Conservation (phyloP, 1,139 yeast species). For the Tardiomyces digboiensis region DNA sequence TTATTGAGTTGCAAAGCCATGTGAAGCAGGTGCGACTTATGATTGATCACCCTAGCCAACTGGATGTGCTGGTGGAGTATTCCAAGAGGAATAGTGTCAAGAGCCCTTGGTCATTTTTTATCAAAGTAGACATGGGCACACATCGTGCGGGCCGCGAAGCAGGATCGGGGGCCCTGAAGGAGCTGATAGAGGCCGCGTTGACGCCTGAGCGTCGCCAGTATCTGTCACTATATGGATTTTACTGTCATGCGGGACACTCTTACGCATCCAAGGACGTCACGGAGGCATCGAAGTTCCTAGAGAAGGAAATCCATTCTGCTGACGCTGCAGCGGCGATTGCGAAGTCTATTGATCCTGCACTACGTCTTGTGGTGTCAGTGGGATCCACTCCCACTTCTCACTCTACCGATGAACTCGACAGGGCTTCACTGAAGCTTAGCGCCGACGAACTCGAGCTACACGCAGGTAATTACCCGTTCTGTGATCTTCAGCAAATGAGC, state of each 20-base stretch:
- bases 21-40: slow-evolving; percentile 27
- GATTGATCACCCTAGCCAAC: slow-evolving; percentile 52
- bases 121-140: slow-evolving; percentile 30
- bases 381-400: slow-evolving; percentile 84
- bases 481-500: slow-evolving; percentile 67
- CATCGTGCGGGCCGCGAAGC: slow-evolving; percentile 51
- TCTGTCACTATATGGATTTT: slow-evolving; percentile 46
- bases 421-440: slow-evolving; percentile 19
- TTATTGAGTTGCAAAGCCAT: slow-evolving; percentile 30
- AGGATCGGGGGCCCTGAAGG: slow-evolving; percentile 24
- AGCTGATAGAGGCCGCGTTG: slow-evolving; percentile 25
- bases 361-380: slow-evolving; percentile 37
- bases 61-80: slow-evolving; percentile 33
- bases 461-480: slow-evolving; percentile 69
- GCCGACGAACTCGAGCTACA: slow-evolving; percentile 56
- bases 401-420: slow-evolving; percentile 13
- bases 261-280: slow-evolving; percentile 41
- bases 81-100: background rate
- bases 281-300: slow-evolving; percentile 39
- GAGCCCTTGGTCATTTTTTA: slow-evolving; percentile 32
- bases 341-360: slow-evolving; percentile 11
- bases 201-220: slow-evolving; percentile 18
- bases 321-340: slow-evolving; percentile 39
- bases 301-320: slow-evolving; percentile 49
- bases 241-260: slow-evolving; percentile 76